Base-by-base conservation (phyloP, 768 basidiomycete species). In the Kwoniella sp. region DNA sequence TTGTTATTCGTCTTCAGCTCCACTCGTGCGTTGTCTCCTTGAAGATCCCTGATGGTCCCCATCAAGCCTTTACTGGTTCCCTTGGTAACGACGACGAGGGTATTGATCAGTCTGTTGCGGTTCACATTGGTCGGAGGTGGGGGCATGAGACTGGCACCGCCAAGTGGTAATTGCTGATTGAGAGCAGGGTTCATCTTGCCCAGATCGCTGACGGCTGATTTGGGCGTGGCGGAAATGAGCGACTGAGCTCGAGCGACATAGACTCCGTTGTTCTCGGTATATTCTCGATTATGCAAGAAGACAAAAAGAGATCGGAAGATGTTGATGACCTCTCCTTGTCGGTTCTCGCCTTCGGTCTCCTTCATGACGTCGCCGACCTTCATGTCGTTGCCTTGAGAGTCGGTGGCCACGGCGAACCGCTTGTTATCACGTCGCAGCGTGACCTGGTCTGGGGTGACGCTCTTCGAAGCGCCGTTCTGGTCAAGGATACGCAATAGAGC, bases 401-500 rank as follows among this genome's bases (percentile, higher is more conserved):
- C 96, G 13, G 89, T 90, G 11, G 94, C 96, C 65, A 95, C 90
- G 1, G 92, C 88, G 55, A 87, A 85, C 55, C 85, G 84, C 4
- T 90, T 90, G 77, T 92, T 89, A n/a, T 75, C 78, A 26, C 89
- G 86, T 22, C 92, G 87, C 88, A 92, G 91, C 7, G 90, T 90
- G 66, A 99, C 94, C 75, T 98, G 94, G 68, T 93, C 92, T 4
- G 95, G 93, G 74, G 91, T 89, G 4, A 98, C 90, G 7, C 90
- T 85, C 17, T 92, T 90, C 17, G 91, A 86, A 82, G 92, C 89
- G 1, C 93, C 92, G 71, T 92, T 89, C 78, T 98, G 96, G 75
- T 98, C 95, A 57, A 99, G 85, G 1, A 99, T 90, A 61, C 93
- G 91, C 87, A 99, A 93, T 8, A 92, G 88, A 77, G 93, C 92